Evolutionary conservation across 306 rosid species (phyloP).

Genomic region (Crataegus laevigata): DNA sequence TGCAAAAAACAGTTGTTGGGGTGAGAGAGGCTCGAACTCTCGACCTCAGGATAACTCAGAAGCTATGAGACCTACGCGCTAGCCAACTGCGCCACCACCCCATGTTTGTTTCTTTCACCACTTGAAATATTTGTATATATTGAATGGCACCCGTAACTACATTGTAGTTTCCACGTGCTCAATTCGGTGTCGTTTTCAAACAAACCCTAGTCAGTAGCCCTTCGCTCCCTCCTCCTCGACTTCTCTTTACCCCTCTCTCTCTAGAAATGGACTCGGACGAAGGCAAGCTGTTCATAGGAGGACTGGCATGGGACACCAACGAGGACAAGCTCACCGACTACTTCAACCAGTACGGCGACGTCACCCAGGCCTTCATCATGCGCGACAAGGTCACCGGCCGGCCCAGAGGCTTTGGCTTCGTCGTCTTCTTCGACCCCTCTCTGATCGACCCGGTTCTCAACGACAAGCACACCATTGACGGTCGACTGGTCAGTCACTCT

Average conservation of each 20-base stretch:
- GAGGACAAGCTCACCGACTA: constrained; percentile 48
- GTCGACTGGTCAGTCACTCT: constrained; percentile 33
- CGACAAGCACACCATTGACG: constrained; percentile 55
- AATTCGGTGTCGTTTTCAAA: constrained; percentile 18
- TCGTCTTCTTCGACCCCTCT: constrained; percentile 55
- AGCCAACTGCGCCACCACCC: constrained; percentile 85
- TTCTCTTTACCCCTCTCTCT: constrained; percentile 1
- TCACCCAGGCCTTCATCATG: constrained; percentile 47
- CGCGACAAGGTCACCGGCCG: constrained; percentile 57
- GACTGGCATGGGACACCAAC: constrained; percentile 60
- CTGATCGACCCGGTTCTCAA: constrained; percentile 40
- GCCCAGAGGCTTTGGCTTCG: constrained; percentile 57
- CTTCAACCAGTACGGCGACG: constrained; percentile 49
- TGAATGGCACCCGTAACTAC: neutral
- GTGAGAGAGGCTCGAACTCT: constrained; percentile 83
- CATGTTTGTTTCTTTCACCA: accelerated
- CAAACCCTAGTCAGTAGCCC: constrained; percentile 23
- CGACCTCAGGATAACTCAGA: constrained; percentile 68
- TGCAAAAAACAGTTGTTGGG: constrained; percentile 10
- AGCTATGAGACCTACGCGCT: constrained; percentile 82
- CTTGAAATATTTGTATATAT: accelerated
- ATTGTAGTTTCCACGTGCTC: neutral
- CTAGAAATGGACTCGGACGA: constrained; percentile 49
- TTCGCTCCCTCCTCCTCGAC: neutral
- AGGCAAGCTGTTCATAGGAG: constrained; percentile 54